These are phyloP conservation scores for Lentinula guzmanii DNA, from an alignment of 768 basidiomycete species.

Conservation along the genomic window DNA sequence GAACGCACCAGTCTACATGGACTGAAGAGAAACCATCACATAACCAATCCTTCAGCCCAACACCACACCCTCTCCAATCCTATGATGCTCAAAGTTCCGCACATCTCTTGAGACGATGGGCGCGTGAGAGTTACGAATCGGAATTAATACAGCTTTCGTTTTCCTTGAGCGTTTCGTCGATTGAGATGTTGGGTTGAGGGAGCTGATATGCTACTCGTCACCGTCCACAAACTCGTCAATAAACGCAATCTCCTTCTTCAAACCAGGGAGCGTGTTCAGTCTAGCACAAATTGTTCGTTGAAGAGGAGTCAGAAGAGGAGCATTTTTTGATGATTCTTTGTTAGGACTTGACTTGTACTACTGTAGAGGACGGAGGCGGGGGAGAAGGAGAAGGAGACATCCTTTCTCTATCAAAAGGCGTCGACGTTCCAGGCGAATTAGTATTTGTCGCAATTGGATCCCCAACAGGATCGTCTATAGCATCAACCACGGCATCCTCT, in stretches of 20 bases:
- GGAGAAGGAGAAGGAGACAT: neutral
- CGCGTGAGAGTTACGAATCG: constrained; percentile 60
- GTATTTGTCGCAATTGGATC: too few relatives aligned
- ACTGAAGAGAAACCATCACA: constrained; percentile 17
- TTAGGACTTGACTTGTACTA: neutral
- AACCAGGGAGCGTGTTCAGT: constrained; percentile 65
- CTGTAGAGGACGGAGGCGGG: neutral
- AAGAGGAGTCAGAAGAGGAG: constrained; percentile 34
- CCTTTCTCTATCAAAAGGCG: neutral
- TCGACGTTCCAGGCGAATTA: neutral
- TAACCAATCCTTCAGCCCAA: constrained; percentile 45
- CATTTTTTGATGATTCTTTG: neutral
- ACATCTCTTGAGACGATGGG: constrained; percentile 51
- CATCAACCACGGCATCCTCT: constrained; percentile 55
- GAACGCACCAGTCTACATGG: too few relatives aligned
- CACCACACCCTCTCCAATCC: constrained; percentile 43
- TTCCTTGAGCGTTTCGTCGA: neutral
- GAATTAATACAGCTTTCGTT: neutral
- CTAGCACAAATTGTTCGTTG: constrained; percentile 53
- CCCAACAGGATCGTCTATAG: constrained; percentile 39
- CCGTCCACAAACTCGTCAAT: constrained; percentile 30
- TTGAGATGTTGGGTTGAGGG: too few relatives aligned
- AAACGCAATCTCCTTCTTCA: constrained; percentile 64
- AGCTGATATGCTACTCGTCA: neutral
- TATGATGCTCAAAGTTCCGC: constrained; percentile 32